A percentile compares a stretch with the other conserved stretches of the same genome.
phyloP scores from a whole-genome alignment of 1,139 yeast genomes.

The Scheffersomyces stambukii region DNA sequence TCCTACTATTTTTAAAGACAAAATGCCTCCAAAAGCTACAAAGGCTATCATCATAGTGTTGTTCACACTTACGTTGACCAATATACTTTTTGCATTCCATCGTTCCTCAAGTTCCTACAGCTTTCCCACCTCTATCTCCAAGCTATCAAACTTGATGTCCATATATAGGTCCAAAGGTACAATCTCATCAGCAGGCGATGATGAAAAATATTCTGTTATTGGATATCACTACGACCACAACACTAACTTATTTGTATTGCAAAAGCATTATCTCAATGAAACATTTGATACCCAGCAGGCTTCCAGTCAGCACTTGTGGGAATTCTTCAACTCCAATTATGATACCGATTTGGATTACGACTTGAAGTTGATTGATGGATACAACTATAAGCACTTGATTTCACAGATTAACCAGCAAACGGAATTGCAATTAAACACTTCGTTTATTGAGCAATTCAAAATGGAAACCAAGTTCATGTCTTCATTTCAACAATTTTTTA shows the following conservation, averaged over 20 bases:
- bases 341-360: slow-evolving; percentile 8
- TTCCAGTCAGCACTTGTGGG: slow-evolving; percentile 15
- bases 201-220: slow-evolving; percentile 9
- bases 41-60: slow-evolving; percentile 3
- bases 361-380: slow-evolving; percentile 16
- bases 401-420: slow-evolving; percentile 4
- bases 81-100: slow-evolving; percentile 6
- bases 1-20: too few species aligned
- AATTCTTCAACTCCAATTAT: slow-evolving; percentile 12
- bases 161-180: too few species aligned
- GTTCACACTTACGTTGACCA: slow-evolving; percentile 6
- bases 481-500: slow-evolving; percentile 17
- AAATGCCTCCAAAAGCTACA: slow-evolving; percentile 2
- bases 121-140: slow-evolving; percentile 3
- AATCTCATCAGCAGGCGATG: slow-evolving; percentile 2
- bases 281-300: slow-evolving; percentile 7
- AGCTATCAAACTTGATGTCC: slow-evolving; percentile 5
- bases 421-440: slow-evolving; percentile 8
- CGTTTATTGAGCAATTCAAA: slow-evolving; percentile 13
- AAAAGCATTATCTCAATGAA: slow-evolving; percentile 10
- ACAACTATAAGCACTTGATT: slow-evolving; percentile 16
- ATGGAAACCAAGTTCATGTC: slow-evolving; percentile 16
- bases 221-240: slow-evolving; percentile 15
- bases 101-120: slow-evolving; percentile 2
- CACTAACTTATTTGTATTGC: slow-evolving; percentile 14